Base-by-base conservation (phyloP, 2,329 filamentous ascomycete species). In the Tympanopsis confertula region DNA sequence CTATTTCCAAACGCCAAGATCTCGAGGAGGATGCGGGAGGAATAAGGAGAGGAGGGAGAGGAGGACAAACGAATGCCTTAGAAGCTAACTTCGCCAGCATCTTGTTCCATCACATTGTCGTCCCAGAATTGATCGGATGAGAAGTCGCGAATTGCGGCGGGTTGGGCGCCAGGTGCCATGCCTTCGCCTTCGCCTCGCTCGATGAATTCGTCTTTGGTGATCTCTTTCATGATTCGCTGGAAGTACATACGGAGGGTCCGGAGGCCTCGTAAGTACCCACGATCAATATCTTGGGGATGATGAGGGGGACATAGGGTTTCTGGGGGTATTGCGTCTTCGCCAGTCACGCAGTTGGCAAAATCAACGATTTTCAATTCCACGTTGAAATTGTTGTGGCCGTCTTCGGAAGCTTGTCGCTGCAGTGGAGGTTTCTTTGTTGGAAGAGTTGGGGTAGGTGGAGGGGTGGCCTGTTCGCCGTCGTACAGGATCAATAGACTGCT, bases 331-430 rank as follows among this genome's bases (percentile, higher is more conserved):
- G 78, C 60, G 50, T 94, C 87, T 46, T 91, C 82, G 3, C 86
- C 84, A 1, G 88, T 96, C 24, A 96, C 80, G 52, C 89, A 95
- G 56, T 98, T 98, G 45, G 91, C 91, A 63, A 98, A 98, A 58
- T 98, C 91, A 40, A 94, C 89, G 56, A 98, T 93, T 60, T 95
- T 95, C 62, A 98, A 79, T 56, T 94, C 85, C 52, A 94, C 88
- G 46, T 79, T 71, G 35, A 66, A 64, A 45, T 38, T 28, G 65
- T 66, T 43, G 66, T 73, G 51, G 54, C 69, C 50, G 58, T 64
- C 47, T 44, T 33, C 30, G 7, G 30, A 33, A 18, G 30, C 15
- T 12, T 18, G 7, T 7, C 30, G 30, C 7, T 33, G 30, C 30
- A 33, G 15, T 12, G 10, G 10, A 33, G 30, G 30, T 15, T 15